Evolutionary conservation across 2,329 filamentous ascomycete genomes (phyloP).

Genomic region (Paraphoma sp.): DNA sequence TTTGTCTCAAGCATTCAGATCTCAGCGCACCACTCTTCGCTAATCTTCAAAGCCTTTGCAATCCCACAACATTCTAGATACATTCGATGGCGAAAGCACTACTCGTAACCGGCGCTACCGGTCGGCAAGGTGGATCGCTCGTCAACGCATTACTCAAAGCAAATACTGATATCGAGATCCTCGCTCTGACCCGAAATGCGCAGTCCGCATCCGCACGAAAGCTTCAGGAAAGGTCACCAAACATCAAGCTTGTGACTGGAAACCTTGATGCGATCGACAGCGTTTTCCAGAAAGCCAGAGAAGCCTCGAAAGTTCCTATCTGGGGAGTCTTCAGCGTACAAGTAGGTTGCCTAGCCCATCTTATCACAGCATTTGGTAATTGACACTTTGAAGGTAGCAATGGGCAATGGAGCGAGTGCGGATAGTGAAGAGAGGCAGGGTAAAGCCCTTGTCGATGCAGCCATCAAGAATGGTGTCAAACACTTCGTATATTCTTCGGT

Average conservation of each 20-base stretch:
- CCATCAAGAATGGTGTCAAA: slow-evolving; percentile 33
- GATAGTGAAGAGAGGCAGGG: slow-evolving; percentile 39
- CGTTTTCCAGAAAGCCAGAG: slow-evolving; percentile 56
- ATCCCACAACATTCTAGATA: background rate
- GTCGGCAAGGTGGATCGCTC: slow-evolving; percentile 51
- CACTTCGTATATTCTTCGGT: slow-evolving; percentile 47
- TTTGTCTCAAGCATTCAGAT: no score
- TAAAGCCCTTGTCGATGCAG: slow-evolving; percentile 41
- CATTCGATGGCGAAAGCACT: slow-evolving; percentile 41
- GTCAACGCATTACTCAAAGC: slow-evolving; percentile 40
- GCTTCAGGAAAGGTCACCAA: slow-evolving; percentile 51
- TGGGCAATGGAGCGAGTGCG: background rate
- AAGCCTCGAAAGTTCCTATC: slow-evolving; percentile 27
- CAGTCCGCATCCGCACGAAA: slow-evolving; percentile 56
- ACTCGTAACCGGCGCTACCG: slow-evolving; percentile 51
- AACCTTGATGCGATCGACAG: slow-evolving; percentile 56
- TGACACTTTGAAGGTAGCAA: background rate
- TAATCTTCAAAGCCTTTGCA: background rate
- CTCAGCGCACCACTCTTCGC: no score
- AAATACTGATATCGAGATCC: slow-evolving; percentile 53
- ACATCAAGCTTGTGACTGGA: slow-evolving; percentile 61
- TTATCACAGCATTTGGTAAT: background rate
- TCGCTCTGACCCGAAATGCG: slow-evolving; percentile 63
- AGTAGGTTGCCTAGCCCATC: background rate
- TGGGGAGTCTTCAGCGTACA: slow-evolving; percentile 40